Evolutionary conservation across 345 rosid species (phyloP), one percentile per base, ranked within the genome.

Genomic region (Dovyalis caffra): DNA sequence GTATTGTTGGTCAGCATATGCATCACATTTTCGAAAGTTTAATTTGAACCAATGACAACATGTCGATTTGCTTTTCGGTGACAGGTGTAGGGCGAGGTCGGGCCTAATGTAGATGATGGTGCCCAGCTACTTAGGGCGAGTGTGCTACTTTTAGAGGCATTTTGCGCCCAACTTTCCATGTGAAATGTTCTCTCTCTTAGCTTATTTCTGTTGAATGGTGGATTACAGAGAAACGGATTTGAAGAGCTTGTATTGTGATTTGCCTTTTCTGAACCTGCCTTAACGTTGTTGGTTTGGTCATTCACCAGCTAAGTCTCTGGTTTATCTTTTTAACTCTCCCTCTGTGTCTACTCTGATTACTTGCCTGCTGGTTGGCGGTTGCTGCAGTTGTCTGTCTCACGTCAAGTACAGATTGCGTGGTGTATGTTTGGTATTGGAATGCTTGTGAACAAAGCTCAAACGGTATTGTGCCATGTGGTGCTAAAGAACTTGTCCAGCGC

Each of bases 1-100:
- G 60, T 25, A 2, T 49, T 56, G 25, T n/a, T 56, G 60, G 37
- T 4, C 69, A 65, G 69, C 69, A 65, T 37, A 37, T 66, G 47
- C 20, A 66, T 66, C 23, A 9, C 31, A 3, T 66, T 65, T 26
- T 56, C 5, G 11, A 11, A 23, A 56, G 5, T 12, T 23, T 23
- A 56, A 56, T 23, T 56, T 10, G 4, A 56, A 9, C 61, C 25
- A 56, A 9, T 56, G 61, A 1, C 25, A 56, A 9, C 61, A 56
- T 56, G 5, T 23, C 60, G 32, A 51, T 76, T 74, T 73, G 31
- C 35, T 53, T 77, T 65, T 53, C 66, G 64, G 62, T 79, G 74
- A 29, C 82, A 87, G 61, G 61, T 78, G 87, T 86, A 77, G 90
- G 87, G 32, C 84, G 91, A 33, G 93, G 93, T 38, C 85, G 91